Conservation (phyloP, 768 basidiomycete genomes). For the Leccinum incarnatum region DNA sequence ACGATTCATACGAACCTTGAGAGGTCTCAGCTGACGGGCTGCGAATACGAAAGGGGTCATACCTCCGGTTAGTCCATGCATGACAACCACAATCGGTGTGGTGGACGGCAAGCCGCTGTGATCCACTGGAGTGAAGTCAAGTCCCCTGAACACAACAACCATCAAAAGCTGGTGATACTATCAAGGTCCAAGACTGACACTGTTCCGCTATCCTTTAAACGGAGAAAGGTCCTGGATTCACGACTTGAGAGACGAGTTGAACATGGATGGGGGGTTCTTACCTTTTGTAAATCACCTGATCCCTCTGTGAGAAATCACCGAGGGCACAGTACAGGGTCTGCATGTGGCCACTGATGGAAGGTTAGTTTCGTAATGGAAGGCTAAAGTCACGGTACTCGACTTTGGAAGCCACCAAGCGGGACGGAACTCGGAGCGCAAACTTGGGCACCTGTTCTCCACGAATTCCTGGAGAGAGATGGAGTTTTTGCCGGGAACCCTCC, state of each 20-base stretch:
- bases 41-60: background rate
- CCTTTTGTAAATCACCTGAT: constrained; percentile 33
- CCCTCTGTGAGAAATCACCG: constrained; percentile 31
- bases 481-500: constrained; percentile 5
- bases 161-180: background rate
- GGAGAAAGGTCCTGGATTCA: constrained; percentile 24
- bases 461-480: constrained; percentile 27
- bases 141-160: constrained; percentile 22
- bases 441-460: constrained; percentile 32
- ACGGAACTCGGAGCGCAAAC: constrained; percentile 25
- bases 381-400: constrained; percentile 10
- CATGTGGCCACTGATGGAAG: constrained; percentile 27
- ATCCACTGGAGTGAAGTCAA: constrained; percentile 33
- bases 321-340: constrained; percentile 32
- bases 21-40: constrained; percentile 5
- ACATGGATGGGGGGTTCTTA: constrained; percentile 2
- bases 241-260: constrained; percentile 8
- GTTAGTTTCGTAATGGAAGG: constrained; percentile 14
- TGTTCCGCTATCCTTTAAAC: constrained; percentile 33
- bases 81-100: constrained; percentile 32
- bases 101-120: constrained; percentile 17
- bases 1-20: constrained; percentile 84
- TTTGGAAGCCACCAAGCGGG: constrained; percentile 36
- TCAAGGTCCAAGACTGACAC: constrained; percentile 22
- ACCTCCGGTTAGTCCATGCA: constrained; percentile 35